These are phyloP conservation scores for Aureobasidium pullulans DNA, from an alignment of 2,329 filamentous ascomycete species.

Conservation along the genomic window DNA sequence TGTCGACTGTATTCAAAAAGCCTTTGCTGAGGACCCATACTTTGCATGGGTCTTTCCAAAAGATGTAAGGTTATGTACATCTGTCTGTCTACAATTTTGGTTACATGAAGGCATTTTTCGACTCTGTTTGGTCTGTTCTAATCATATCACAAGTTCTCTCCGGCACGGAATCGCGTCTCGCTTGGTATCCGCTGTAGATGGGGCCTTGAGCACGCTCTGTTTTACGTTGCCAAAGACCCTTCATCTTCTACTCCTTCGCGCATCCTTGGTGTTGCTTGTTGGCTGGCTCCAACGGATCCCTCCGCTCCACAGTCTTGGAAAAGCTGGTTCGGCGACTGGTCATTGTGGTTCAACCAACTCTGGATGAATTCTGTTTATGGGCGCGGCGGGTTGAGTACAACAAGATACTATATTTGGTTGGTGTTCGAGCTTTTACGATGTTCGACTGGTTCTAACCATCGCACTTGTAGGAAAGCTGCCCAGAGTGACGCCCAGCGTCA, in stretches of 20 bases:
- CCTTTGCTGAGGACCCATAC: constrained; percentile 61
- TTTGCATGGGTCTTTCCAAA: constrained; percentile 58
- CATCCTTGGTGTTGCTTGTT: constrained; percentile 65
- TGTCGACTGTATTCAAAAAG: constrained; percentile 58
- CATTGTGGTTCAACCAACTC: constrained; percentile 59
- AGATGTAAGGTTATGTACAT: constrained; percentile 38
- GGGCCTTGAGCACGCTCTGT: constrained; percentile 62
- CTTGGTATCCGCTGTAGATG: constrained; percentile 60
- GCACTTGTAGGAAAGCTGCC: constrained; percentile 42
- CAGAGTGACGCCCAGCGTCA: constrained; percentile 55
- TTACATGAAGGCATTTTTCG: background rate
- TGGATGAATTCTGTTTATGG: constrained; percentile 62
- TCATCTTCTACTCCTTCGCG: constrained; percentile 33
- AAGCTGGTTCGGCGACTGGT: constrained; percentile 52
- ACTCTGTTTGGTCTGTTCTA: constrained; percentile 13
- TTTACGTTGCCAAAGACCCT: constrained; percentile 61
- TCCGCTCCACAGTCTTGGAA: constrained; percentile 49
- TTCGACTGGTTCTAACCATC: background rate
- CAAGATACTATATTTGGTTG: constrained; percentile 63
- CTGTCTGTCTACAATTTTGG: constrained; percentile 36
- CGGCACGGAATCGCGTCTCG: constrained; percentile 54
- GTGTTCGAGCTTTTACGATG: background rate
- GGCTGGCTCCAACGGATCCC: constrained; percentile 51
- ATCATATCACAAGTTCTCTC: constrained; percentile 44
- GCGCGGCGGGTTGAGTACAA: constrained; percentile 59